Evolutionary conservation across 805 yeast species (phyloP), one percentile per base, ranked within the genome.

Genomic region (Pichia eremophila): DNA sequence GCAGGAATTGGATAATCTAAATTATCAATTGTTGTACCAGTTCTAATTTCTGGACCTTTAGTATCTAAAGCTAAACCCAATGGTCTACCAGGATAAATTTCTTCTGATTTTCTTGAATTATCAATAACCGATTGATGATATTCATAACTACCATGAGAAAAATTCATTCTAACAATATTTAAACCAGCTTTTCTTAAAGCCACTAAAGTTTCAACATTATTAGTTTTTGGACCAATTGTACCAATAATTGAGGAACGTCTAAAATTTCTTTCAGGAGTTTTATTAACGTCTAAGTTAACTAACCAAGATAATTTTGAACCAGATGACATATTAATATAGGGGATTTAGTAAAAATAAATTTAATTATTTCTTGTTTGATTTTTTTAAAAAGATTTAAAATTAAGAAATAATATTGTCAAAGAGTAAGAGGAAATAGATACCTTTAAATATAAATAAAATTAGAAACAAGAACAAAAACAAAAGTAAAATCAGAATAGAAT

Each of bases 11-110:
- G 84, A 72, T 71, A 88, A 67, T 93, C 99, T 52, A 71, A 69
- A 51, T 79, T 85, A 62, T 77, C 86, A 54, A 71, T 68, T 60
- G 99, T 93, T 69, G 89, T 81, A 71, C 99, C 99, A 50, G 99
- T 91, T 81, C 99, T 87, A 75, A 93, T 93, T 75, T 93, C 99
- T 55, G 99, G 99, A 60, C 99, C 99, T 80, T 93, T 93, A 70
- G 98, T 93, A 71, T 93, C 99, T 62, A 93, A 81, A 56, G 99
- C 99, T 71, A 93, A 90, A 53, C 96, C 98, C 63, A 93, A 78
- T 47, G 98, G 99, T 75, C 98, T 87, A 65, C 98, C 97, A 57
- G 85, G 80, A 71, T 83, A 89, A 48, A 84, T 68, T 69, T 81
- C 82, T 72, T 86, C 96, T 55, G 97, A 89, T 71, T 88, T 82